phyloP scores from a whole-genome alignment of 164 flowering plant genomes.

The Berberis thunbergii region DNA sequence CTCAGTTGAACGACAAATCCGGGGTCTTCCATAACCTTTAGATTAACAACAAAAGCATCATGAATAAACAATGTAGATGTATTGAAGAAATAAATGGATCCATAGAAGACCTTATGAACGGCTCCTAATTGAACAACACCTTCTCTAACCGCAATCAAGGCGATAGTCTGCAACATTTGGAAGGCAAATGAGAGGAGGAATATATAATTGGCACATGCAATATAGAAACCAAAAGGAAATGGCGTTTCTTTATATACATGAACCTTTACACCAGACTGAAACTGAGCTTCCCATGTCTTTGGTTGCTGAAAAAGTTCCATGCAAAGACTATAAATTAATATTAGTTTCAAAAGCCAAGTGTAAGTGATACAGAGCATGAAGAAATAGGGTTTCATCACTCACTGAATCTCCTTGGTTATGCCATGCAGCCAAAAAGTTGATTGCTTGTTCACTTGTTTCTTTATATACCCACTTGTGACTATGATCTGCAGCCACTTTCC shows the following conservation, averaged over 20 bases:
- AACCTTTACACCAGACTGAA: conserved; percentile 94
- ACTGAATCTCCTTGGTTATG: conserved; percentile 83
- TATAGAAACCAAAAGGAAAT: not conserved
- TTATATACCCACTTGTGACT: conserved; percentile 88
- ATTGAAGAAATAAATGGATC: not conserved
- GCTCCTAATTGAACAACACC: conserved; percentile 82
- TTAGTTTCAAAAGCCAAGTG: not conserved
- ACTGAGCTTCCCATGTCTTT: conserved; percentile 98
- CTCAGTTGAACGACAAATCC: conserved; percentile 44
- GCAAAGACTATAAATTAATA: not conserved
- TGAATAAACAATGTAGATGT: not conserved
- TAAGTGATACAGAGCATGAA: not conserved
- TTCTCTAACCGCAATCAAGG: conserved; percentile 79
- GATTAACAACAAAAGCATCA: not conserved
- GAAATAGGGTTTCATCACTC: conserved; percentile 12
- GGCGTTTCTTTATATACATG: not conserved
- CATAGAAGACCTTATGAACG: conserved; percentile 53
- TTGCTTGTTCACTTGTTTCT: conserved; percentile 81
- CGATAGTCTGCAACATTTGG: conserved; percentile 57
- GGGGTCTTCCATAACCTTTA: not conserved
- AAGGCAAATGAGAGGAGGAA: conserved; percentile 2
- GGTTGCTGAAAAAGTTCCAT: conserved; percentile 49
- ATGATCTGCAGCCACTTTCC: conserved; percentile 93
- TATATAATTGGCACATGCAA: not conserved
- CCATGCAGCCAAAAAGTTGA: conserved; percentile 89